Percentiles rank a stretch among this genome's conserved stretches.
These are phyloP conservation scores for Aureobasidium sp. DNA, from an alignment of 2,329 filamentous ascomycete genomes.

Conservation along the genomic window DNA sequence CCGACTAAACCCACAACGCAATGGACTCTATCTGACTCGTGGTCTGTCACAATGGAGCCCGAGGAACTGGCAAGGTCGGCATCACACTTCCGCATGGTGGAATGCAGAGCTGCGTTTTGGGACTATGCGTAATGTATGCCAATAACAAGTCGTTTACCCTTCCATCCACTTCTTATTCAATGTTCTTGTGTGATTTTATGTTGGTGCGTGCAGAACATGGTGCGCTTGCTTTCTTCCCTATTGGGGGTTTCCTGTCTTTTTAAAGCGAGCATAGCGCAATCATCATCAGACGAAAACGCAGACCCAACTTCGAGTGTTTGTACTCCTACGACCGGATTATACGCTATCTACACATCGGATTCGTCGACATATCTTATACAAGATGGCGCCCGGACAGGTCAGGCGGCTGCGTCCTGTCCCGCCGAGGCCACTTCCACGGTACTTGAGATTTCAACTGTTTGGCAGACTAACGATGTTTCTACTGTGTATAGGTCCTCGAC, in stretches of 20 bases:
- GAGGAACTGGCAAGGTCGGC: not conserved
- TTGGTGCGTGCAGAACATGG: not conserved
- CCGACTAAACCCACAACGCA: not conserved
- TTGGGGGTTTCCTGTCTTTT: not conserved
- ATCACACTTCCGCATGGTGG: not conserved
- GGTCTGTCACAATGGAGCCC: not conserved
- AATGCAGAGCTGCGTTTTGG: not conserved
- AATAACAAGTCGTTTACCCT: not conserved
- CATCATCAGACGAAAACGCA: not conserved
- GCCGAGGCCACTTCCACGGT: not conserved
- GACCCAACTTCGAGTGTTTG: not conserved
- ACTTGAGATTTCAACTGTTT: constrained; percentile 1
- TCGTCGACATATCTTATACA: constrained; percentile 1
- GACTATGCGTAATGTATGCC: not conserved
- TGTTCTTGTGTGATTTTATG: not conserved
- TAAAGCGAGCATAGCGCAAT: not conserved
- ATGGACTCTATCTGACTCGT: not conserved
- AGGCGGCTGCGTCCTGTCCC: not conserved
- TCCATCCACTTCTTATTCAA: not conserved
- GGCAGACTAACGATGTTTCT: constrained; percentile 7
- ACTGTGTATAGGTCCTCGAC: constrained; percentile 9
- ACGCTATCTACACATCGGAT: constrained; percentile 7
- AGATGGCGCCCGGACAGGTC: not conserved
- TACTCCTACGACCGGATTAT: not conserved
- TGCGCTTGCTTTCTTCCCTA: not conserved